A percentile compares a stretch with the other conserved stretches of the same genome.
These are phyloP conservation scores for Polyporus arcularius DNA, from an alignment of 768 basidiomycete genomes.

Conservation along the genomic window DNA sequence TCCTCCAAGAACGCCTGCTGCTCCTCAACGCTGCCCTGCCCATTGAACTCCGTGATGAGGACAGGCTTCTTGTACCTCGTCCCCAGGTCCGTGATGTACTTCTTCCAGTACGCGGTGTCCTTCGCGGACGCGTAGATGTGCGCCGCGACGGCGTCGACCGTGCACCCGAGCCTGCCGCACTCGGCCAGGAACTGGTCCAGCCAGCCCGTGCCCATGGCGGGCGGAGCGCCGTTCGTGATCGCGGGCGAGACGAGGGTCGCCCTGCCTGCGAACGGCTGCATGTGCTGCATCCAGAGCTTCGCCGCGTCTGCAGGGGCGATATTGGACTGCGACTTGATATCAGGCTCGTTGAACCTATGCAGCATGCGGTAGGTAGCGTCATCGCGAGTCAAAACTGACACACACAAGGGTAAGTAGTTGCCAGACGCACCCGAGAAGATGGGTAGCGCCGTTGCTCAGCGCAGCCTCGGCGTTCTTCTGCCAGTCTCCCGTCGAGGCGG, in stretches of 20 bases:
- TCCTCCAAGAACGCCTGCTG: no score
- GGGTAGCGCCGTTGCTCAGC: conserved; percentile 13
- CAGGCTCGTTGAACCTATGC: no score
- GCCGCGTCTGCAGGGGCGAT: conserved; percentile 25
- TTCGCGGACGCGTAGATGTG: conserved; percentile 29
- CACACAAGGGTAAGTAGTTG: conserved; percentile 11
- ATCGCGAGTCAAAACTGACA: no score
- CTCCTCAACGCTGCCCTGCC: no score
- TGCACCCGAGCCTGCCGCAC: conserved; percentile 20
- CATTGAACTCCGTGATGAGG: no score
- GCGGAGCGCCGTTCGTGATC: conserved; percentile 29
- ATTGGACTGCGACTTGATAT: conserved; percentile 5
- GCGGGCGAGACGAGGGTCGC: conserved; percentile 29
- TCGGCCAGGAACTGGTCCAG: conserved; percentile 26
- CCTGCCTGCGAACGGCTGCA: conserved; percentile 30
- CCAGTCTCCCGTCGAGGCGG: conserved; percentile 22
- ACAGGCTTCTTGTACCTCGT: conserved; percentile 17
- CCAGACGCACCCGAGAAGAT: conserved; percentile 11
- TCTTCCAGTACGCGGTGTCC: conserved; percentile 28
- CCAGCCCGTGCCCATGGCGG: conserved; percentile 27
- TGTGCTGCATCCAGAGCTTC: conserved; percentile 24
- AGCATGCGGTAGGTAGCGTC: no score
- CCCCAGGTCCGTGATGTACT: conserved; percentile 25
- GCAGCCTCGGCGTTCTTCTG: conserved; percentile 23
- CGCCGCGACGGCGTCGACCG: conserved; percentile 26